Percentiles rank a stretch among this genome's conserved stretches.
phyloP scores from a whole-genome alignment of 1,284 basidiomycete species.

The Cryptococcus sp. region DNA sequence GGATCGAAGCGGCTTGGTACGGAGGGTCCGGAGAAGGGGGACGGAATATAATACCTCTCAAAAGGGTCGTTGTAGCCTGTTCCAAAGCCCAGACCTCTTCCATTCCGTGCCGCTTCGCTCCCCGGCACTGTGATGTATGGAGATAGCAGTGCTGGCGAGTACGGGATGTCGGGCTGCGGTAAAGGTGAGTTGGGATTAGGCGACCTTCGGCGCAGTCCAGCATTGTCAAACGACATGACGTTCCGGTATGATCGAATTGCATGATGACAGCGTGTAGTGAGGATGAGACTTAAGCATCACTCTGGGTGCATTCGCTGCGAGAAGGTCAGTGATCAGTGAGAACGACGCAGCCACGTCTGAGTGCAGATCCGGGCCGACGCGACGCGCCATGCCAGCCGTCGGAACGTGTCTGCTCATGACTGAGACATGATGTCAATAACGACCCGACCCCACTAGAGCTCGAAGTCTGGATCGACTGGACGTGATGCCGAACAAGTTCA shows the following conservation, averaged over 20 bases:
- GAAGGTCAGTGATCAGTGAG: too few species aligned
- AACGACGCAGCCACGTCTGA: background rate
- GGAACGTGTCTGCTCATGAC: background rate
- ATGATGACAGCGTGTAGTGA: background rate
- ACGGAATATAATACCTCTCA: slow-evolving; percentile 14
- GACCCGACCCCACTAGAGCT: too few species aligned
- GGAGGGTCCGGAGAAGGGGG: slow-evolving; percentile 3
- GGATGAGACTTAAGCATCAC: too few species aligned
- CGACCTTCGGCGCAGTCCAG: slow-evolving; percentile 27
- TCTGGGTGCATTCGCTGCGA: too few species aligned
- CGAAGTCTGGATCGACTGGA: too few species aligned
- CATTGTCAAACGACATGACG: slow-evolving; percentile 13
- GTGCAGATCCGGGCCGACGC: background rate
- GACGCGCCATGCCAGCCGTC: background rate
- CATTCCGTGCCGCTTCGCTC: background rate
- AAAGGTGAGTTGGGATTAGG: slow-evolving; percentile 32
- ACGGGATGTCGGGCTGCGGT: slow-evolving; percentile 10
- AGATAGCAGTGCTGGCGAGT: slow-evolving; percentile 17
- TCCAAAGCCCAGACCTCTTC: slow-evolving; percentile 2
- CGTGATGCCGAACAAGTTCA: too few species aligned
- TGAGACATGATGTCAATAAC: background rate
- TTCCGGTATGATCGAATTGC: background rate
- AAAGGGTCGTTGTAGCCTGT: slow-evolving; percentile 11
- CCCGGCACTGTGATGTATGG: slow-evolving; percentile 12
- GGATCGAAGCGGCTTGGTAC: background rate